Conservation (phyloP, 148 eudicot species). For the Vaccinium myrtillus region DNA sequence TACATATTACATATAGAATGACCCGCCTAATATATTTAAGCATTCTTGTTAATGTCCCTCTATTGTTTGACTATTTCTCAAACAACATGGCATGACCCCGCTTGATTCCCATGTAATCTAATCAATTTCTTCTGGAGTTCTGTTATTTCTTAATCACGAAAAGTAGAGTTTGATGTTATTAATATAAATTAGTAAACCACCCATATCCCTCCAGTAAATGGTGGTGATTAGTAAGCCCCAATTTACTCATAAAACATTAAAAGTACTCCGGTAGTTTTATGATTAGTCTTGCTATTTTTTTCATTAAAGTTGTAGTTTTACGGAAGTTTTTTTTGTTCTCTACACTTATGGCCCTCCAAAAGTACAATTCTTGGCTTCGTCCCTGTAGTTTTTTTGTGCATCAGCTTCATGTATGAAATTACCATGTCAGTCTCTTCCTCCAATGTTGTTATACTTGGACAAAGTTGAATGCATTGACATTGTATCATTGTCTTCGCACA, state of each 20-base stretch:
- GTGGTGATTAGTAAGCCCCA: background rate
- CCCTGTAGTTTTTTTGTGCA: background rate
- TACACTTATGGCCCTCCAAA: background rate
- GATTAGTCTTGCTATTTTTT: background rate
- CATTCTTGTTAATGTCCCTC: too few relatives aligned
- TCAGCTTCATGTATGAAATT: background rate
- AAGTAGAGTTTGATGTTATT: background rate
- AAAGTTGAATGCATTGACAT: background rate
- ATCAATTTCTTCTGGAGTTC: background rate
- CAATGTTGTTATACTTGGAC: background rate
- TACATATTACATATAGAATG: too few relatives aligned
- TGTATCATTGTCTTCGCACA: conserved; percentile 23
- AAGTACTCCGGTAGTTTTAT: background rate
- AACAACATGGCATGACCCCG: too few relatives aligned
- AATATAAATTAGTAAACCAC: background rate
- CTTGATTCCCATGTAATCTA: background rate
- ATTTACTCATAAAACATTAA: background rate
- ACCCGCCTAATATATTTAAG: too few relatives aligned
- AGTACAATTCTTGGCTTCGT: background rate
- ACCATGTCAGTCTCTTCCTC: background rate
- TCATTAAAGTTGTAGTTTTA: background rate
- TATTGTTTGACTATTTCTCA: too few relatives aligned
- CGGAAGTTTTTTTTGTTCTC: background rate
- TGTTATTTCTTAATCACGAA: background rate
- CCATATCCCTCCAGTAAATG: background rate